A percentile compares a stretch with the other conserved stretches of the same genome.
Conservation (phyloP, 2,329 filamentous ascomycete species). For the Alternaria atra region DNA sequence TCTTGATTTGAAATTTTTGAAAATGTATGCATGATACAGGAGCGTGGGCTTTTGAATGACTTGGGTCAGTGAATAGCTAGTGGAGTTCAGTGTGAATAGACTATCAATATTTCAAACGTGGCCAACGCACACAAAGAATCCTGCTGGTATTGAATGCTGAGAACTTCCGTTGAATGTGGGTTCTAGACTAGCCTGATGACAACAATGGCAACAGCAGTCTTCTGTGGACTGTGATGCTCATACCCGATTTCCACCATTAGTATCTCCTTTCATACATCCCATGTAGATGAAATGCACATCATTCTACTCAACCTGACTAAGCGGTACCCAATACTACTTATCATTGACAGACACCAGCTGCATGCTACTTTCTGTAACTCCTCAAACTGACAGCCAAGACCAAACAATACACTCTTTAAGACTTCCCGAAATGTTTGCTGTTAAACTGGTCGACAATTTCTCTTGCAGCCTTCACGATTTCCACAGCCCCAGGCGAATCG, state of each 20-base stretch:
- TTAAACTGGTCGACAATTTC: conserved; percentile 56
- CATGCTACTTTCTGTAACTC: too few relatives aligned
- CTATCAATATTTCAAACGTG: not conserved
- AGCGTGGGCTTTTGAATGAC: conserved; percentile 1
- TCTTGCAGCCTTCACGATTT: conserved; percentile 55
- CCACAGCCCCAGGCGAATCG: conserved; percentile 55
- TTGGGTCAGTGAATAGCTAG: not conserved
- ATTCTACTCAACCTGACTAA: too few relatives aligned
- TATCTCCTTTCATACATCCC: too few relatives aligned
- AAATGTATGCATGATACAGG: conserved; percentile 5
- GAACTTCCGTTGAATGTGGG: not conserved
- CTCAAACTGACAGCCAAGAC: too few relatives aligned
- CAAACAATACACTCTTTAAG: not conserved
- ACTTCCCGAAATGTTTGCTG: conserved; percentile 24
- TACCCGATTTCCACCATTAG: too few relatives aligned
- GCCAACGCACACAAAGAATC: not conserved
- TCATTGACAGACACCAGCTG: too few relatives aligned
- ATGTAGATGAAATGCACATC: too few relatives aligned
- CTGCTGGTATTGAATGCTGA: not conserved
- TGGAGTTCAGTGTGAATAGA: conserved; percentile 3
- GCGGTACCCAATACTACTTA: too few relatives aligned
- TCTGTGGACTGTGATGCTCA: not conserved
- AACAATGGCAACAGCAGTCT: not conserved
- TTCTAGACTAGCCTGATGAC: not conserved
- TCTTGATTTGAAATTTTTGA: not conserved